phyloP scores from a whole-genome alignment of 2,329 filamentous ascomycete genomes.

The Zasmidium citrigriseum region DNA sequence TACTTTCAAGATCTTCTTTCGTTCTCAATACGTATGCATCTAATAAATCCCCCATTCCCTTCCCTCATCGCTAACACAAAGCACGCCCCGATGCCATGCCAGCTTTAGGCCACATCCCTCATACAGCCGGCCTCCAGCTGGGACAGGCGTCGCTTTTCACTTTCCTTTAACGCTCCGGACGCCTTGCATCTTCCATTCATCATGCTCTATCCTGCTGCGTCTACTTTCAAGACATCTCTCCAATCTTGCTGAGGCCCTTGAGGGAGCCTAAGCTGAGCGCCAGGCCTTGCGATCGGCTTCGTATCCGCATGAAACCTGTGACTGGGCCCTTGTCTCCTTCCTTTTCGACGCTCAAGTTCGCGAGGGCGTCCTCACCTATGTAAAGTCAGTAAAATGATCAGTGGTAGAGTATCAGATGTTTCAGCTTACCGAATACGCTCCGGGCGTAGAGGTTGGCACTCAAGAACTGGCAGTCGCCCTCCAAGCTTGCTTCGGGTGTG shows the following conservation, averaged over 20 bases:
- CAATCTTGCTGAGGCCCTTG: constrained; percentile 83
- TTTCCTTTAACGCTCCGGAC: constrained; percentile 5
- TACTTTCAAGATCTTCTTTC: background rate
- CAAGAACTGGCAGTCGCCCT: constrained; percentile 96
- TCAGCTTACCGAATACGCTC: constrained; percentile 90
- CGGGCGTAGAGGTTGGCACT: constrained; percentile 95
- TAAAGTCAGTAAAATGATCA: constrained; percentile 17
- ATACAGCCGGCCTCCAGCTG: background rate
- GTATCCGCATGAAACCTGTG: constrained; percentile 95
- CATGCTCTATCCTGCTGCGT: background rate
- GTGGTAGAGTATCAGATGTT: background rate
- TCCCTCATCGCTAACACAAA: background rate
- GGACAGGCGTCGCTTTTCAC: constrained; percentile 1
- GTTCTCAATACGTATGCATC: background rate
- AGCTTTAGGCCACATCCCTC: background rate
- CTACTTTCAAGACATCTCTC: constrained; percentile 28
- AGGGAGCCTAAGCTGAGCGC: constrained; percentile 90
- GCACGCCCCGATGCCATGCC: background rate
- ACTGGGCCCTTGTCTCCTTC: constrained; percentile 93
- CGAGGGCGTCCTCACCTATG: constrained; percentile 92
- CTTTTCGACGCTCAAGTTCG: constrained; percentile 97
- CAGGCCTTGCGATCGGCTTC: constrained; percentile 92
- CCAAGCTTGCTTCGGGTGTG: constrained; percentile 92
- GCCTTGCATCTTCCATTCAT: constrained; percentile 1
- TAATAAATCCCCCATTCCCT: background rate